Conservation (phyloP, 1,284 basidiomycete species). For the Neonothopanus nambi region DNA sequence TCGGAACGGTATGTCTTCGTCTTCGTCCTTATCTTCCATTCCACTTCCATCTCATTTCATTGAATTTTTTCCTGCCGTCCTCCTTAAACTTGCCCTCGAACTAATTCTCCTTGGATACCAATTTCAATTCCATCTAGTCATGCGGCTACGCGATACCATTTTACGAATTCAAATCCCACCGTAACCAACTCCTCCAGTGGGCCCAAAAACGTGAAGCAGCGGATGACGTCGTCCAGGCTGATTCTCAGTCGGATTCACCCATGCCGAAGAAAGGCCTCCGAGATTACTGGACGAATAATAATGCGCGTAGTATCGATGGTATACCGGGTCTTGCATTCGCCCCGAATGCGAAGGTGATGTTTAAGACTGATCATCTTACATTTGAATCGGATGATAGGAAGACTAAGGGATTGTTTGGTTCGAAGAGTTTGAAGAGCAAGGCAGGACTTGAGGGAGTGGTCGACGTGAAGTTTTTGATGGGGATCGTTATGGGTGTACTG, state of each 20-base stretch:
- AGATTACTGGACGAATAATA: slow-evolving; percentile 44
- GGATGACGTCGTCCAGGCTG: slow-evolving; percentile 12
- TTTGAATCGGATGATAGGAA: slow-evolving; percentile 1
- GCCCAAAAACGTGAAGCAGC: slow-evolving; percentile 31
- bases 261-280: slow-evolving; percentile 35
- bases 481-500: background rate
- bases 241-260: slow-evolving; percentile 14
- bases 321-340: slow-evolving; percentile 39
- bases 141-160: slow-evolving; percentile 53
- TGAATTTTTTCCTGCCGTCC: background rate
- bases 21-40: background rate
- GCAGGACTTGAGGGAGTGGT: slow-evolving; percentile 6
- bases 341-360: slow-evolving; percentile 5
- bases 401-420: too few species aligned
- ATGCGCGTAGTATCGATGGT: slow-evolving; percentile 43
- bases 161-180: slow-evolving; percentile 47
- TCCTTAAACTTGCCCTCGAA: background rate
- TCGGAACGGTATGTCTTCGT: slow-evolving; percentile 43
- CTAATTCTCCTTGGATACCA: background rate
- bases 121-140: slow-evolving; percentile 36
- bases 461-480: slow-evolving; percentile 7
- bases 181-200: slow-evolving; percentile 40
- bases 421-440: background rate
- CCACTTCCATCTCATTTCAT: too few species aligned
- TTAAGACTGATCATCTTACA: background rate